Base-by-base conservation (phyloP, 176 grass and related monocot species). In the Phragmites australis region DNA sequence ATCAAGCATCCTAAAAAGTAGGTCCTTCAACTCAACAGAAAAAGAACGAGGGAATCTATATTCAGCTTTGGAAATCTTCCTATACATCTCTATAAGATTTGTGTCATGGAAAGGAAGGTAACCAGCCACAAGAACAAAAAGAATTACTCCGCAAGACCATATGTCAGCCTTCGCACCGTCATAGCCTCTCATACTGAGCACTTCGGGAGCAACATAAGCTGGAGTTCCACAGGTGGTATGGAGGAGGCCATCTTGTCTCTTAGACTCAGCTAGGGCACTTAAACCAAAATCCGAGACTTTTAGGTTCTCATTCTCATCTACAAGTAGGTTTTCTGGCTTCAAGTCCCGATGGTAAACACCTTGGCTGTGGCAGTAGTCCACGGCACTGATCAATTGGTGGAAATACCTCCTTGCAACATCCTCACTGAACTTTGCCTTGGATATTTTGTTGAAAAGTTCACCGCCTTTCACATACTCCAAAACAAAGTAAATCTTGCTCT, bases 401-500 rank as follows among this genome's bases (percentile, higher is more conserved):
- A 89, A 93, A 32, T 87, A 93, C 23, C n/a, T 81, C 65, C 90
- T 79, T 0, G 81, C 87, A 48, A 49, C 65, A 56, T 87, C 84
- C 77, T 93, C 90, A 4, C 23, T 70, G 10, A 93, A 79, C 60
- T 70, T 81, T 0, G 58, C 84, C 62, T 87, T 87, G 68, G 77
- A 47, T 52, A 89, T 75, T 37, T 82, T 93, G n/a, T 74, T 76
- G 65, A 84, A 89, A 45, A 93, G 71, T 42, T 93, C 90, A 26
- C 90, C 90, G 3, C 87, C 90, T 73, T 84, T 87, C 32, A 74
- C 84, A 31, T 89, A 87, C 87, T 93, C 90, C 84, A 93, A 84
- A 58, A 89, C 90, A 29, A 93, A 84, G 76, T 87, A 93, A 70
- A 93, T 78, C 44, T 89, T 93, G 83, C 80, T 73, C 87, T 69